Percentiles rank a stretch among this genome's conserved stretches.
These are phyloP conservation scores for Phyllosticta citriasiana DNA, from an alignment of 2,329 filamentous ascomycete genomes.

Conservation along the genomic window DNA sequence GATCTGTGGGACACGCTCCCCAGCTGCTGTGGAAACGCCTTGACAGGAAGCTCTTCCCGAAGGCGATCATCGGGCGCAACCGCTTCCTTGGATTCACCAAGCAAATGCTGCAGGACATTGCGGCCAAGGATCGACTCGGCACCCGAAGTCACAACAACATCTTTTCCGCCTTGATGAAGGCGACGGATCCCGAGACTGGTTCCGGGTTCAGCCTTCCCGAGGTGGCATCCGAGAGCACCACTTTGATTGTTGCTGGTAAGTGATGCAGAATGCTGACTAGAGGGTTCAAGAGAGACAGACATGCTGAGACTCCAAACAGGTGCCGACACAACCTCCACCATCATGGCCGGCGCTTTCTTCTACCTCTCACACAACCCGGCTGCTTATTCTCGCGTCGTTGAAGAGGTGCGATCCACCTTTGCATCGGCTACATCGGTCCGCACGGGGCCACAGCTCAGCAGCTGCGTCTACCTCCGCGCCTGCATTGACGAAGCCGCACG, in stretches of 20 bases:
- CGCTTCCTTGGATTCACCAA: slow-evolving; percentile 2
- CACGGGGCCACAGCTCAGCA: slow-evolving; percentile 24
- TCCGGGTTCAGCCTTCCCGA: slow-evolving; percentile 35
- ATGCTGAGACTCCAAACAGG: slow-evolving; percentile 17
- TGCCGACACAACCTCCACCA: slow-evolving; percentile 36
- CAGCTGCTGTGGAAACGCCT: not conserved
- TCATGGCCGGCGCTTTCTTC: slow-evolving; percentile 33
- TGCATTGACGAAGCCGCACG: slow-evolving; percentile 34
- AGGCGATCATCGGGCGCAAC: slow-evolving; percentile 1
- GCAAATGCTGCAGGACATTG: slow-evolving; percentile 1
- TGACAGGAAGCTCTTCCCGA: slow-evolving; percentile 1
- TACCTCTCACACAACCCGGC: slow-evolving; percentile 34
- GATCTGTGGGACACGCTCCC: not conserved
- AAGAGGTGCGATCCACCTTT: slow-evolving; percentile 27
- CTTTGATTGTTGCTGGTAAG: slow-evolving; percentile 36
- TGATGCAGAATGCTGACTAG: not conserved
- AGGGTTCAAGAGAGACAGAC: not conserved
- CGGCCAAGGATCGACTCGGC: not conserved
- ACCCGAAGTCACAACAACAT: slow-evolving; percentile 29
- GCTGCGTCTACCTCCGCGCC: slow-evolving; percentile 27
- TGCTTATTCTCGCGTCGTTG: slow-evolving; percentile 22
- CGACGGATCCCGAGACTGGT: slow-evolving; percentile 37
- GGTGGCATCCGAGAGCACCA: slow-evolving; percentile 39
- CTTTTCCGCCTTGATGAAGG: slow-evolving; percentile 38
- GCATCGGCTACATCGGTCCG: slow-evolving; percentile 29